Conservation (phyloP, 352 stramenopile species). For the Thalassiosira gravida region DNA sequence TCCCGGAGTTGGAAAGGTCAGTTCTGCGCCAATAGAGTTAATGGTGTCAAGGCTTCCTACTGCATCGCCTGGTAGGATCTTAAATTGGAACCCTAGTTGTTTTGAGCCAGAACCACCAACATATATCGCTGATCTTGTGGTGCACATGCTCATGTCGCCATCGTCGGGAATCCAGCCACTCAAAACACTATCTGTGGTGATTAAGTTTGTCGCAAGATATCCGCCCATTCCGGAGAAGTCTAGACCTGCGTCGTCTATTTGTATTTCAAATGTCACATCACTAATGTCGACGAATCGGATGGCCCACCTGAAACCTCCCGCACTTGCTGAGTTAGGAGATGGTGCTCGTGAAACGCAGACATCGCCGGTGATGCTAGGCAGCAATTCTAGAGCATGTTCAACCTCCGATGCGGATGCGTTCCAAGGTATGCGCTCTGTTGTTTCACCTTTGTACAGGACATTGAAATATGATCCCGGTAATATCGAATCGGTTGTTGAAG, state of each 20-base stretch:
- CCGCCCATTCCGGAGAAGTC: slow-evolving; percentile 20
- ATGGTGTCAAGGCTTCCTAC: slow-evolving; percentile 36
- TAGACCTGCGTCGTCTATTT: slow-evolving; percentile 22
- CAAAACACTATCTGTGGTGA: slow-evolving; percentile 17
- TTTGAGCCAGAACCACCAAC: slow-evolving; percentile 47
- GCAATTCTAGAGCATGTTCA: slow-evolving; percentile 34
- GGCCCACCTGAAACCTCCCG: slow-evolving; percentile 37
- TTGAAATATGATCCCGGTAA: slow-evolving; percentile 40
- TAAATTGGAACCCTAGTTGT: slow-evolving; percentile 51
- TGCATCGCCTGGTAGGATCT: slow-evolving; percentile 52
- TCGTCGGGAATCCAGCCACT: slow-evolving; percentile 25
- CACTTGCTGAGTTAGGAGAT: slow-evolving; percentile 20
- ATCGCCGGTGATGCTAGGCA: slow-evolving; percentile 16
- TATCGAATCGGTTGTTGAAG: slow-evolving; percentile 28
- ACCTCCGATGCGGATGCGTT: slow-evolving; percentile 37
- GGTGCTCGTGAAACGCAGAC: slow-evolving; percentile 47
- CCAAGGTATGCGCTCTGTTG: slow-evolving; percentile 44
- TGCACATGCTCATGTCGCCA: slow-evolving; percentile 44
- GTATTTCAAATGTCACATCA: slow-evolving; percentile 20
- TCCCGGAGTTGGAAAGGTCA: slow-evolving; percentile 34
- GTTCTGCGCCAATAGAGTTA: slow-evolving; percentile 19
- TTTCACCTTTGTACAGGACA: slow-evolving; percentile 42
- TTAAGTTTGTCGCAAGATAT: background rate
- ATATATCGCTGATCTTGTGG: slow-evolving; percentile 50
- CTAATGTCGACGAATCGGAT: slow-evolving; percentile 37